A percentile compares a stretch with the other conserved stretches of the same genome.
These are phyloP conservation scores for Arthrobotrys sinensis DNA, from an alignment of 2,329 filamentous ascomycete species.

Conservation along the genomic window DNA sequence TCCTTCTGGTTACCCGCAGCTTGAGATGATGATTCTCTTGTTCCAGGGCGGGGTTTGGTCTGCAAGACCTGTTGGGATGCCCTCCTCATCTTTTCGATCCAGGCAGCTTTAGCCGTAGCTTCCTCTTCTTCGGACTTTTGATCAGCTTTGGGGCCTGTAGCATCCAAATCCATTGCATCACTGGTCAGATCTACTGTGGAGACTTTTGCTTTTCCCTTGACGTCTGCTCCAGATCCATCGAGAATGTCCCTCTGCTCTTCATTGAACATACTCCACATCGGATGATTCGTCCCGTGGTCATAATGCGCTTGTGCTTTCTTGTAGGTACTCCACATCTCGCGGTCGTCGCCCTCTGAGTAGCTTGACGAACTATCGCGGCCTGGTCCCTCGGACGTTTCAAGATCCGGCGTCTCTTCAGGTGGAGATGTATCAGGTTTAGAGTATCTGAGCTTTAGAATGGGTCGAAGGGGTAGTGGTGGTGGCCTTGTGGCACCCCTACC, in stretches of 20 bases:
- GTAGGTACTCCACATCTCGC: slow-evolving; percentile 12
- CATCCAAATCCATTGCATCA: not conserved
- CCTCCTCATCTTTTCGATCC: slow-evolving; percentile 28
- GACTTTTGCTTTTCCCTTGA: too few relatives aligned
- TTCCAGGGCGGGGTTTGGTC: not conserved
- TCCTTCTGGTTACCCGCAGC: not conserved
- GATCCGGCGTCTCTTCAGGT: not conserved
- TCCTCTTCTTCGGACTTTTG: slow-evolving; percentile 1
- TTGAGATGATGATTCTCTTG: not conserved
- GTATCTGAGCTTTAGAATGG: not conserved
- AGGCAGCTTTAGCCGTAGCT: not conserved
- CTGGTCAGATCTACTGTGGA: too few relatives aligned
- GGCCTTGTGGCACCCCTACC: not conserved
- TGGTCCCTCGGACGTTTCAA: not conserved
- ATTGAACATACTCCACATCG: not conserved
- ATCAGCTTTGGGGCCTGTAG: not conserved
- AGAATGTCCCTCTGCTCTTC: too few relatives aligned
- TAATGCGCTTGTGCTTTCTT: not conserved
- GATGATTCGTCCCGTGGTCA: not conserved
- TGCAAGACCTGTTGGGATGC: slow-evolving; percentile 1
- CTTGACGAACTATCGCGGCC: not conserved
- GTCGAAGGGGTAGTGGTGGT: not conserved
- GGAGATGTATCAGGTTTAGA: not conserved
- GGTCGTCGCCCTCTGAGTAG: slow-evolving; percentile 9
- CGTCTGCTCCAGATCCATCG: too few relatives aligned